These are phyloP conservation scores for Backusella westeae DNA, from an alignment of 192 early-diverging fungal species.

Conservation along the genomic window DNA sequence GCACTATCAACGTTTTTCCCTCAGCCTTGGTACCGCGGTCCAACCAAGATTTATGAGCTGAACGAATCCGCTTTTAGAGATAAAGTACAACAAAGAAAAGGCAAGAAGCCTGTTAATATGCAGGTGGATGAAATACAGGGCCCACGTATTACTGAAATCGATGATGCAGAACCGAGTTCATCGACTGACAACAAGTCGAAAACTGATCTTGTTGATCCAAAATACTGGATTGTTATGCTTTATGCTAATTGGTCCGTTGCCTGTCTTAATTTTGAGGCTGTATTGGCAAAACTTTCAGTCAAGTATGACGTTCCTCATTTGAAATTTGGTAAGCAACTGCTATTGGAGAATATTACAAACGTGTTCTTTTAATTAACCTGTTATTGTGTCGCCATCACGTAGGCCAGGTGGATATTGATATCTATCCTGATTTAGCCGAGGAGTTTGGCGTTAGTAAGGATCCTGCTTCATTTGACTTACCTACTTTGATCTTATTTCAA, in stretches of 20 bases:
- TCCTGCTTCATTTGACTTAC: conserved; percentile 51
- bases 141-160: conserved; percentile 20
- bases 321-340: conserved; percentile 22
- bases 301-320: conserved; percentile 34
- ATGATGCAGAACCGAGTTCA: conserved; percentile 22
- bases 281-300: conserved; percentile 47
- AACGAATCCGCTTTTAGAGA: conserved; percentile 26
- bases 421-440: conserved; percentile 41
- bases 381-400: neutral
- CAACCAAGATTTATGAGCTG: conserved; percentile 43
- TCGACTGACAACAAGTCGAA: neutral
- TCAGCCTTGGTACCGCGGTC: conserved; percentile 53
- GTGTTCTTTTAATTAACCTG: neutral
- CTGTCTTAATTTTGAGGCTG: conserved; percentile 50
- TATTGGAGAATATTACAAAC: neutral
- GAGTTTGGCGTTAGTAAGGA: conserved; percentile 47
- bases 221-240: conserved; percentile 55
- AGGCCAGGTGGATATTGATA: conserved; percentile 53
- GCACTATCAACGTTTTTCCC: conserved; percentile 38
- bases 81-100: conserved; percentile 17
- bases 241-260: conserved; percentile 51
- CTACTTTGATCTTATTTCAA: conserved; percentile 51
- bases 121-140: conserved; percentile 18
- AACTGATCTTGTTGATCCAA: conserved; percentile 10
- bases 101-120: neutral